Evolutionary conservation across 2,329 filamentous ascomycete genomes (phyloP).

Genomic region (Epichloe sp.): DNA sequence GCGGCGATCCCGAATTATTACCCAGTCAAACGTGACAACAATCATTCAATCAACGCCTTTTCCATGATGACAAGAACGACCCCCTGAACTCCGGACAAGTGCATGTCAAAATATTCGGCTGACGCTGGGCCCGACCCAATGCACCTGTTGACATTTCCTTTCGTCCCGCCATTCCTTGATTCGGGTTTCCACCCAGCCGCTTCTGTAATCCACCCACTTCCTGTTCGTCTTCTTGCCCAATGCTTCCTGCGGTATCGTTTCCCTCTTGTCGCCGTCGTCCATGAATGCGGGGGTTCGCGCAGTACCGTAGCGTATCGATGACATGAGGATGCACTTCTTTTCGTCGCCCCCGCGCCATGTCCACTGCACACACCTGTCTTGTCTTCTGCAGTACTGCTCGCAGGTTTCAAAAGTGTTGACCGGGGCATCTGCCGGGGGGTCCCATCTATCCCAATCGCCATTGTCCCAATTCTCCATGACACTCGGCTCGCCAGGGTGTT

Average conservation of each 20-base stretch:
- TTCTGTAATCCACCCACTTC: slow-evolving; percentile 17
- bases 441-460: slow-evolving; percentile 18
- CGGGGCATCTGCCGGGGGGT: slow-evolving; percentile 13
- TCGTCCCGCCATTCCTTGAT: slow-evolving; percentile 14
- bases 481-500: slow-evolving; percentile 17
- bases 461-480: slow-evolving; percentile 18
- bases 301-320: slow-evolving; percentile 16
- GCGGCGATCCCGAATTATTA: too few relatives aligned
- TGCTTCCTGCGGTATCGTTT: slow-evolving; percentile 9
- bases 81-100: too few relatives aligned
- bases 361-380: slow-evolving; percentile 16
- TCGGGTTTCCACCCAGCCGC: slow-evolving; percentile 16
- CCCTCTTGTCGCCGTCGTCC: slow-evolving; percentile 13
- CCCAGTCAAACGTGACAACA: too few relatives aligned
- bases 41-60: too few relatives aligned
- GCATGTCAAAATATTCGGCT: background rate
- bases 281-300: slow-evolving; percentile 11
- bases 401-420: slow-evolving; percentile 16
- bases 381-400: slow-evolving; percentile 14
- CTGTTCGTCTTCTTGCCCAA: slow-evolving; percentile 8
- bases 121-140: slow-evolving; percentile 20
- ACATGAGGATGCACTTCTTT: slow-evolving; percentile 15
- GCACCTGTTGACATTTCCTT: slow-evolving; percentile 15
- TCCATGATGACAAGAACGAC: too few relatives aligned
- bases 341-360: slow-evolving; percentile 20